Conservation (phyloP, 2,329 filamentous ascomycete genomes). For the Onygena corvina region DNA sequence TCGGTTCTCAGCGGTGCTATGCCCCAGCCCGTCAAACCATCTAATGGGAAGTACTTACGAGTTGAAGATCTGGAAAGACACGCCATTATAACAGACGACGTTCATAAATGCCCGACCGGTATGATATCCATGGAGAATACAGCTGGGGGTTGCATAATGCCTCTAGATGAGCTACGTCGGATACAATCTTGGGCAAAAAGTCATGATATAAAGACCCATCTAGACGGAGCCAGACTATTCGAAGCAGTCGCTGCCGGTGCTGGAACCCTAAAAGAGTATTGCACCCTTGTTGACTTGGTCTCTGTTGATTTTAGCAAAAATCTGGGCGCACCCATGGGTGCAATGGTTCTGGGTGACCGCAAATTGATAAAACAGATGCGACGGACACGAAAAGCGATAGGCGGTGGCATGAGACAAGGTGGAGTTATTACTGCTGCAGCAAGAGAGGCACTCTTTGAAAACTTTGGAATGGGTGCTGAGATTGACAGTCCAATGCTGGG, state of each 20-base stretch:
- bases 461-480: neutral
- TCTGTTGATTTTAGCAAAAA: constrained; percentile 25
- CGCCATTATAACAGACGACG: constrained; percentile 20
- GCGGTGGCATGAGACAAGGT: constrained; percentile 24
- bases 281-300: constrained; percentile 22
- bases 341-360: constrained; percentile 21
- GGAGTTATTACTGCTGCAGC: constrained; percentile 4
- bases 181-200: constrained; percentile 21
- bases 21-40: constrained; percentile 20
- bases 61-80: constrained; percentile 24
- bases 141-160: constrained; percentile 20
- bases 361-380: constrained; percentile 21
- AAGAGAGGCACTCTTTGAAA: neutral
- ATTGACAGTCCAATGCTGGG: neutral
- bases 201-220: constrained; percentile 20
- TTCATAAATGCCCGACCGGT: constrained; percentile 23
- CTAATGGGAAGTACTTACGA: constrained; percentile 26
- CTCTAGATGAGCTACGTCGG: constrained; percentile 19
- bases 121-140: constrained; percentile 24
- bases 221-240: constrained; percentile 24
- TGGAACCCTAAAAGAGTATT: constrained; percentile 20
- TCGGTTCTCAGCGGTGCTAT: constrained; percentile 24
- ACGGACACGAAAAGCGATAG: constrained; percentile 23
- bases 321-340: constrained; percentile 25
- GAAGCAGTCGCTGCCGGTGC: constrained; percentile 21